Evolutionary conservation across 2,329 filamentous ascomycete genomes (phyloP), one percentile per base, ranked within the genome.

Genomic region (Tolypocladium tundrense): DNA sequence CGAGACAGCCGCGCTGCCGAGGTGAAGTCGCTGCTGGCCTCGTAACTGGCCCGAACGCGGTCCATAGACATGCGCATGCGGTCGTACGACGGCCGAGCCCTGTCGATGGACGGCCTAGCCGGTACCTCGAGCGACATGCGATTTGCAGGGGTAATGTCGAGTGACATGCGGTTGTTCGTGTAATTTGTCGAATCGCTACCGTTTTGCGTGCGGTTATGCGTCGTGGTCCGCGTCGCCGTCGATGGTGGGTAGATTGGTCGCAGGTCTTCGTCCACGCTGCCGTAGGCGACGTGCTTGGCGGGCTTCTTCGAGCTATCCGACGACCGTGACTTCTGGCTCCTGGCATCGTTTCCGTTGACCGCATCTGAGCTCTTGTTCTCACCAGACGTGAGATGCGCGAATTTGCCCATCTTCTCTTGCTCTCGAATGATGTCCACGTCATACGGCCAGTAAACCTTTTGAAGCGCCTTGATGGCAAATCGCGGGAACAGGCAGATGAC

Each of bases 401-500:
- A 97, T 68, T 87, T 86, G 64, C 94, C 94, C 74, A 86, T 80
- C 35, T 84, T 84, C 60, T 95, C 85, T 76, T 97, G 91, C 73
- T 99, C 94, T 53, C 94, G 90, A 67, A 99, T 86, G 63, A 99
- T 96, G 70, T 99, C 94, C 59, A 97, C 87, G 67, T 99, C 94
- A 64, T 88, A 87, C 4, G 94, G 94, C 72, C 88, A 90, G 75
- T 91, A 97, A 57, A 96, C 88, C 75, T 99, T 99, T 72, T 97
- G 94, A 54, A 94, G 75, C 39, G 87, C 79, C 75, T 99, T 99
- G 76, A 89, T 80, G 53, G 84, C 82, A 71, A 97, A 96, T 33
- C 94, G 87, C 13, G 94, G 94, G 59, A 96, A 85, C 55, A 99
- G 76, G 72, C 90, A 93, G 58, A 96, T 83, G 62, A 91, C 81